Conservation (phyloP, 345 rosid species). For the Alliaria petiolata region DNA sequence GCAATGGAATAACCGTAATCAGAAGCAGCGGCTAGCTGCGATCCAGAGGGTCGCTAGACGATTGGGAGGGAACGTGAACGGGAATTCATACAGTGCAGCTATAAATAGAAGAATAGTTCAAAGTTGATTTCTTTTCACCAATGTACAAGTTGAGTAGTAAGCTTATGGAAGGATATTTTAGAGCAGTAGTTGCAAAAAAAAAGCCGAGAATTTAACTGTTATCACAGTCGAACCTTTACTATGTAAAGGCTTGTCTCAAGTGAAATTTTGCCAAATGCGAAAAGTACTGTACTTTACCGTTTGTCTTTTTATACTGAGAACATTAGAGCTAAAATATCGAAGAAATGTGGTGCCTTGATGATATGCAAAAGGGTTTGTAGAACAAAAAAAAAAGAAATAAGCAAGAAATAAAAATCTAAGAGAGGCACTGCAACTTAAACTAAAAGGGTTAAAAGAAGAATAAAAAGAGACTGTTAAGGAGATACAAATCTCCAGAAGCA, state of each 20-base stretch:
- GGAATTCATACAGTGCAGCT: constrained; percentile 31
- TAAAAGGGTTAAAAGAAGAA: neutral
- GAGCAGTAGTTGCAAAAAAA: constrained; percentile 11
- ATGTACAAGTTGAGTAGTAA: constrained; percentile 5
- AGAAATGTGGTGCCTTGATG: constrained; percentile 1
- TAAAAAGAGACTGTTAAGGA: neutral
- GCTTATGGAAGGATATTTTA: constrained; percentile 6
- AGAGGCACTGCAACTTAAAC: constrained; percentile 6
- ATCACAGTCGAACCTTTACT: neutral
- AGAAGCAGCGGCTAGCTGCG: constrained; percentile 36
- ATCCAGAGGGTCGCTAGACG: constrained; percentile 51
- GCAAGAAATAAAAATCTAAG: neutral
- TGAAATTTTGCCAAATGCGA: constrained; percentile 7
- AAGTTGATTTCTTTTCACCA: constrained; percentile 11
- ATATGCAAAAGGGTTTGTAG: neutral
- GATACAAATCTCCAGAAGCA: constrained; percentile 12
- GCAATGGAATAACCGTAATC: constrained; percentile 15
- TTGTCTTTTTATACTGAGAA: neutral
- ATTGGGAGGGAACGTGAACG: constrained; percentile 49
- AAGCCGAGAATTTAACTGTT: neutral
- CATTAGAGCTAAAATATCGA: neutral
- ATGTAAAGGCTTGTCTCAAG: constrained; percentile 8
- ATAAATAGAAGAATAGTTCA: constrained; percentile 26
- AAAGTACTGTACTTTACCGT: neutral
- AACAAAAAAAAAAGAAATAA: neutral